Percentiles rank a stretch among this genome's conserved stretches.
Conservation (phyloP, 2,329 filamentous ascomycete species). For the Drechmeria coniospora region DNA sequence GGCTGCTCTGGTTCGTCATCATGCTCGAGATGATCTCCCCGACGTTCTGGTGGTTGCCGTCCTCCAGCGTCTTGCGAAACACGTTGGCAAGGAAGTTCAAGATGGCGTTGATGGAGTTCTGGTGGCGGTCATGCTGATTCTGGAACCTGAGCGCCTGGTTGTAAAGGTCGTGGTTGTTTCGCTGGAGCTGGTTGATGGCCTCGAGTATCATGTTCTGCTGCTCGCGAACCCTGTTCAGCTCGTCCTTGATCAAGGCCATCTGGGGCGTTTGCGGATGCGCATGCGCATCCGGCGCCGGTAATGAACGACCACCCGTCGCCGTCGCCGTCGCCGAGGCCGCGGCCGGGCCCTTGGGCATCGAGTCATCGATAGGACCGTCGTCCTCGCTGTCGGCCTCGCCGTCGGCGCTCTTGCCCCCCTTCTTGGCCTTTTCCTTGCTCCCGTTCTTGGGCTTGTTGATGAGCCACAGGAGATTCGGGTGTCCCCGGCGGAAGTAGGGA, state of each 20-base stretch:
- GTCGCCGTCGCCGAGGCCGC: constrained; percentile 9
- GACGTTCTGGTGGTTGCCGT: constrained; percentile 59
- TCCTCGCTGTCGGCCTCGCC: constrained; percentile 47
- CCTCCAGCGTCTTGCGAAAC: constrained; percentile 84
- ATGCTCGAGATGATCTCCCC: constrained; percentile 71
- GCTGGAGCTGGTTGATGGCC: constrained; percentile 64
- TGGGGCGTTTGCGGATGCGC: constrained; percentile 52
- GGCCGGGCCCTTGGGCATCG: constrained; percentile 16
- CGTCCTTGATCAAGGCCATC: constrained; percentile 59
- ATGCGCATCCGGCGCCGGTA: constrained; percentile 28
- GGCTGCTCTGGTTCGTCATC: constrained; percentile 41
- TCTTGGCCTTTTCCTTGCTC: constrained; percentile 38
- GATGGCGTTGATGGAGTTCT: constrained; percentile 98
- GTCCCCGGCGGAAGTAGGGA: constrained; percentile 84
- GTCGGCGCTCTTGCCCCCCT: constrained; percentile 50
- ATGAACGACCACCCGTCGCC: constrained; percentile 12
- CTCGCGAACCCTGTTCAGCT: constrained; percentile 67
- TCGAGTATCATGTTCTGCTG: constrained; percentile 77
- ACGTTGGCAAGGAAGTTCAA: constrained; percentile 93
- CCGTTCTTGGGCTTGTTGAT: constrained; percentile 89
- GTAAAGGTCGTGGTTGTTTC: constrained; percentile 78
- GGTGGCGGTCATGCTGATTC: constrained; percentile 84
- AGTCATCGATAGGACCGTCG: no score
- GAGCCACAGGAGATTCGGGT: constrained; percentile 85
- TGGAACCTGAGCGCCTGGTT: constrained; percentile 82